phyloP scores from a whole-genome alignment of 2,329 filamentous ascomycete species.

The Claviceps monticola region DNA sequence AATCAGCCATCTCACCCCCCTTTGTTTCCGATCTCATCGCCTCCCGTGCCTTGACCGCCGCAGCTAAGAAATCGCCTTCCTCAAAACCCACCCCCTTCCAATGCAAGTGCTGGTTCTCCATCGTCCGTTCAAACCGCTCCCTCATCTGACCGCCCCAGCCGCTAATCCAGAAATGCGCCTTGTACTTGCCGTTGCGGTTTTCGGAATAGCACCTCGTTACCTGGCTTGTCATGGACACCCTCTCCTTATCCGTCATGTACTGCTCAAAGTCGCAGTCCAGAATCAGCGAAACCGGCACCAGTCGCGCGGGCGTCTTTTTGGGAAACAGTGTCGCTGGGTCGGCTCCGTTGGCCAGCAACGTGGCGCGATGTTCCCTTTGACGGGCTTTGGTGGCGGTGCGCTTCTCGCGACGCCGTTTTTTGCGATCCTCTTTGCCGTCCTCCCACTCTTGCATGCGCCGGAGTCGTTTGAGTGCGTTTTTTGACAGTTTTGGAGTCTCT shows the following conservation, averaged over 20 bases:
- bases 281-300: slow-evolving; percentile 66
- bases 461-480: slow-evolving; percentile 74
- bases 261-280: slow-evolving; percentile 88
- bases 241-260: slow-evolving; percentile 77
- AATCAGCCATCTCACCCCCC: slow-evolving; percentile 45
- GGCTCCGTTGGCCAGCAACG: slow-evolving; percentile 33
- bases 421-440: slow-evolving; percentile 47
- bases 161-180: slow-evolving; percentile 60
- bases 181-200: slow-evolving; percentile 55
- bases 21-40: slow-evolving; percentile 40
- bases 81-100: slow-evolving; percentile 72
- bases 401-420: slow-evolving; percentile 40
- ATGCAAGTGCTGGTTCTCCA: slow-evolving; percentile 55
- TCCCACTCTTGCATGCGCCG: slow-evolving; percentile 64
- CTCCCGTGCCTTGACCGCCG: slow-evolving; percentile 49
- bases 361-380: slow-evolving; percentile 35
- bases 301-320: slow-evolving; percentile 26
- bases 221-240: slow-evolving; percentile 69
- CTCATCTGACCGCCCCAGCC: slow-evolving; percentile 65
- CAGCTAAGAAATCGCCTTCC: slow-evolving; percentile 59
- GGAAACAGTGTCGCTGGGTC: slow-evolving; percentile 23
- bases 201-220: slow-evolving; percentile 83
- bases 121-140: slow-evolving; percentile 63
- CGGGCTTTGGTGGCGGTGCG: slow-evolving; percentile 32
- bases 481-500: slow-evolving; percentile 43